These are phyloP conservation scores for Stellera chamaejasme DNA, from an alignment of 345 rosid genomes.

Conservation along the genomic window DNA sequence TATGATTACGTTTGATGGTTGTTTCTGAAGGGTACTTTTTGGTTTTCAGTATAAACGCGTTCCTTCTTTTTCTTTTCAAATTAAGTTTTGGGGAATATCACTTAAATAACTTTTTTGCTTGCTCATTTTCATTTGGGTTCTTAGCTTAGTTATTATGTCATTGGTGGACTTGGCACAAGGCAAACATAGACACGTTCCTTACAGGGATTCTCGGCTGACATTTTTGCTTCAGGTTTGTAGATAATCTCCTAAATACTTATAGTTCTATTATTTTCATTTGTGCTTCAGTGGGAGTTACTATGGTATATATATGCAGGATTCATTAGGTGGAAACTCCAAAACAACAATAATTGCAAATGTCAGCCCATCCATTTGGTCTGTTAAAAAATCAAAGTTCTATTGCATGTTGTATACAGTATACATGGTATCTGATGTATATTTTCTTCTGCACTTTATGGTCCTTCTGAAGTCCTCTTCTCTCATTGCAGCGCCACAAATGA, in stretches of 20 bases:
- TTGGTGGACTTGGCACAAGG: conserved; percentile 96
- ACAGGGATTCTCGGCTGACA: conserved; percentile 95
- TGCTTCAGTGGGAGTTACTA: conserved; percentile 5
- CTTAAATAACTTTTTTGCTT: conserved; percentile 1
- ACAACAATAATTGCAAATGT: conserved; percentile 90
- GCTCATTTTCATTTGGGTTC: conserved; percentile 14
- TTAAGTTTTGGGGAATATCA: neutral
- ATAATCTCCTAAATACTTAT: conserved; percentile 11
- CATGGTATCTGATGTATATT: neutral
- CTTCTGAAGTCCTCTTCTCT: conserved; percentile 13
- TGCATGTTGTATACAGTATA: neutral
- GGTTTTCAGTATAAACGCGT: no score
- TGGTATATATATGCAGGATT: conserved; percentile 55
- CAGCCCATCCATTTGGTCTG: conserved; percentile 87
- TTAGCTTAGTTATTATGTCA: conserved; percentile 91
- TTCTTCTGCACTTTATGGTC: neutral
- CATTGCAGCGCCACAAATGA: conserved; percentile 74
- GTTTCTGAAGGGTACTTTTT: no score
- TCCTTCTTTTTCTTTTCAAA: no score
- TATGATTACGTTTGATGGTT: no score
- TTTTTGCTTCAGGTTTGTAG: conserved; percentile 81
- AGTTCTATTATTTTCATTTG: neutral
- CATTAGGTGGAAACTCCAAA: conserved; percentile 93
- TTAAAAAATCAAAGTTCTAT: conserved; percentile 14
- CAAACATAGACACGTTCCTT: conserved; percentile 88